Percentiles rank a stretch among this genome's conserved stretches.
phyloP scores from a whole-genome alignment of 208 protist species.

The Leishmania lainsoni region DNA sequence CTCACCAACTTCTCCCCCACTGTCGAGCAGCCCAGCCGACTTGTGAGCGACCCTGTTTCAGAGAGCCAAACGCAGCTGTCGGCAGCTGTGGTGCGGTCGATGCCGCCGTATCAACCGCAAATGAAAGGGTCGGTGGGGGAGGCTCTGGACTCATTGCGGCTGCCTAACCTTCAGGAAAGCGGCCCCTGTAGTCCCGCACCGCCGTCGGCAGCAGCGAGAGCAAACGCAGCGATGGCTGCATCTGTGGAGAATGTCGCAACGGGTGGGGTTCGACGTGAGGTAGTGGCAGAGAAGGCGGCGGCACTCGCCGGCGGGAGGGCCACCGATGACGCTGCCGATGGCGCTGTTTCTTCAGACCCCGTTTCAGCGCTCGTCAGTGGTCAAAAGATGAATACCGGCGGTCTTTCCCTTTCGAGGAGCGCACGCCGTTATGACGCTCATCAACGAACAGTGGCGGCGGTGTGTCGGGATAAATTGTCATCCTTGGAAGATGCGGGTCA shows the following conservation, averaged over 20 bases:
- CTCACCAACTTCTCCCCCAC: too few relatives aligned
- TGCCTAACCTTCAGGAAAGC: conserved; percentile 26
- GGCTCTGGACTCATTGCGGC: conserved; percentile 9
- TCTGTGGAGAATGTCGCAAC: background rate
- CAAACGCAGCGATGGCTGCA: background rate
- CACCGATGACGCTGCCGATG: background rate
- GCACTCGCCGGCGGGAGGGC: background rate
- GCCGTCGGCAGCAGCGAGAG: background rate
- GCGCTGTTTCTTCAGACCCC: background rate
- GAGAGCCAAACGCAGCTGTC: background rate
- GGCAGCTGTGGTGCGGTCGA: background rate
- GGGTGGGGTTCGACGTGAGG: background rate
- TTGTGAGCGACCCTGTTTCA: background rate
- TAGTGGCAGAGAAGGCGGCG: background rate
- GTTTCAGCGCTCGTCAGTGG: background rate
- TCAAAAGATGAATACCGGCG: background rate
- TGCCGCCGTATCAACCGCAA: conserved; percentile 12
- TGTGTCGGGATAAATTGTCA: too few relatives aligned
- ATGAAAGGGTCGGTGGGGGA: conserved; percentile 21
- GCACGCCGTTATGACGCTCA: background rate
- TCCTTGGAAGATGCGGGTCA: background rate
- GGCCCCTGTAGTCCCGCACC: background rate
- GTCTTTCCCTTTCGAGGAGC: too few relatives aligned
- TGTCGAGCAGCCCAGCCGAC: background rate
- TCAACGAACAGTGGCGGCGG: background rate